Conservation (phyloP, 306 rosid genomes). For the Quercus ilex region DNA sequence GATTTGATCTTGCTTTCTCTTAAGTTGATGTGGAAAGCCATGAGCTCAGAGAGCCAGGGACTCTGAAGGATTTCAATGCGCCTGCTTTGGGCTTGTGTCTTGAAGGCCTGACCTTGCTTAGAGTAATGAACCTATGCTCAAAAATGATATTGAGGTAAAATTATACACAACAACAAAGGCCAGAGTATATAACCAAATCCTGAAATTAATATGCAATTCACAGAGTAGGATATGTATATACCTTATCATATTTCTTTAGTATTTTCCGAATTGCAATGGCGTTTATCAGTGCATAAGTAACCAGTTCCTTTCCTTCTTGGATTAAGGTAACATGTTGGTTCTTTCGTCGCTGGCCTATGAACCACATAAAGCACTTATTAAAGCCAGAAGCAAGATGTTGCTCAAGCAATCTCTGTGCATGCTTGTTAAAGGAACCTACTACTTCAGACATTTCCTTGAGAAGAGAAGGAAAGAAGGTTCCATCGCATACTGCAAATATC, state of each 20-base stretch:
- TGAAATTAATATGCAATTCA: neutral
- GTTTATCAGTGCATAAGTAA: conserved; percentile 78
- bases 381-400: conserved; percentile 85
- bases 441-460: conserved; percentile 74
- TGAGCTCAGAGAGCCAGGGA: conserved; percentile 92
- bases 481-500: conserved; percentile 69
- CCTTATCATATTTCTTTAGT: conserved; percentile 90
- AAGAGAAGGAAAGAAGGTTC: conserved; percentile 87
- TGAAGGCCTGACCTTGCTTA: conserved; percentile 81
- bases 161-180: conserved; percentile 1
- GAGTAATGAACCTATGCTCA: conserved; percentile 73
- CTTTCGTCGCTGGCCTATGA: conserved; percentile 48
- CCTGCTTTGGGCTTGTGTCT: conserved; percentile 72
- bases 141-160: neutral
- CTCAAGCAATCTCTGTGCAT: conserved; percentile 73
- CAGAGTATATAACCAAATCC: neutral
- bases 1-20: conserved; percentile 55
- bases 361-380: conserved; percentile 59
- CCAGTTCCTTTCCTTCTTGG: conserved; percentile 79
- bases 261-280: conserved; percentile 76
- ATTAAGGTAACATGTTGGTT: conserved; percentile 39
- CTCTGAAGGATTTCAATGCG: conserved; percentile 88
- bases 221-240: conserved; percentile 10
- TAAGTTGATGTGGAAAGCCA: conserved; percentile 85
- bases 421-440: conserved; percentile 71